Evolutionary conservation across 108 stramenopile species (phyloP), one percentile per base, ranked within the genome.

Genomic region (Fistulifera solaris): DNA sequence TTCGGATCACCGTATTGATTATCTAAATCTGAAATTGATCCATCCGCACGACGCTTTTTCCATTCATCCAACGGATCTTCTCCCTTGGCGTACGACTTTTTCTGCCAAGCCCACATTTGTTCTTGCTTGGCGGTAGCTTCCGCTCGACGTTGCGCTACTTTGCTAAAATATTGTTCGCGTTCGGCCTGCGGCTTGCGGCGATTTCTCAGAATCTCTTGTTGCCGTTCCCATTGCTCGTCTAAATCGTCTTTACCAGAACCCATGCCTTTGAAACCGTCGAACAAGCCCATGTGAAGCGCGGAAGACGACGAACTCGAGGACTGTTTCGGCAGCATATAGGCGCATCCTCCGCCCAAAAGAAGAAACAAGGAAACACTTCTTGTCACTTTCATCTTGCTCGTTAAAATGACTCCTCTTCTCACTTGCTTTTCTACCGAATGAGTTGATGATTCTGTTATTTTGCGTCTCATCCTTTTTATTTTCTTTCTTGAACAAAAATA

Each of bases 101-200:
- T 85, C 60, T 93, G 92, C 87, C 87, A 93, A 10, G 76, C 83
- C 92, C 92, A 93, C 63, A 74, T 89, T 26, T 81, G 79, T 1
- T 72, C 49, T 56, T 85, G 87, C 21, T 93, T 75, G 53, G 73
- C 44, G n/a, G 58, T 61, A 21, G 85, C 87, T n/a, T 75, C 59
- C 14, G 60, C 39, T 1, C 92, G 78, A 31, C 81, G 70, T 27
- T 81, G 63, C 50, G 87, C 85, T 35, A 88, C 68, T 16, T 77
- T 54, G 54, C 71, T 43, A 62, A 93, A 93, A 72, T 93, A 89
- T 54, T 69, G 58, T 31, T 87, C 73, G 24, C 83, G 80, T 40
- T 81, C 76, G 31, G 58, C 59, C 38, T 78, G 66, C 13, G 83
- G 76, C 10, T 59, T 64, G 12, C 78, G 72, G 14, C 90, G 77